phyloP scores from a whole-genome alignment of 495 filamentous ascomycete species.

The Evernia prunastri region DNA sequence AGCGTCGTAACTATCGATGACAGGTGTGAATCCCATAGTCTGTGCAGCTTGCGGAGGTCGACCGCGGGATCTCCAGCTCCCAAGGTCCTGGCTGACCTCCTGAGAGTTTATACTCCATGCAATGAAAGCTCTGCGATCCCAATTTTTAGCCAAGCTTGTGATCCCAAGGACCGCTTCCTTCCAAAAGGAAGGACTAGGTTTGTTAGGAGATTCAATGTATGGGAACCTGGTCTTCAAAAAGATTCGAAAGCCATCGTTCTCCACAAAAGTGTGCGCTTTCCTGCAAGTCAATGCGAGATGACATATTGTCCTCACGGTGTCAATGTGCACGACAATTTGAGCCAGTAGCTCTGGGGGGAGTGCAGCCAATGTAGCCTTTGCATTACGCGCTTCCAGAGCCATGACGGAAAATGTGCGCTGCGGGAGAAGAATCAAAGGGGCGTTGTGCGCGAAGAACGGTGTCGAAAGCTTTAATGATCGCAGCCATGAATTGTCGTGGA shows the following conservation, averaged over 20 bases:
- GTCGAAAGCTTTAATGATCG: background rate
- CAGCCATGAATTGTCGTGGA: background rate
- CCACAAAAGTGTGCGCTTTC: slow-evolving; percentile 43
- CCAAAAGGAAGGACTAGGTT: slow-evolving; percentile 33
- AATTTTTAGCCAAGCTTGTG: slow-evolving; percentile 52
- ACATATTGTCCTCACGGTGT: slow-evolving; percentile 44
- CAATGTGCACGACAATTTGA: slow-evolving; percentile 47
- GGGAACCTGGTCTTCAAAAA: slow-evolving; percentile 53
- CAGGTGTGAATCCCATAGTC: slow-evolving; percentile 58
- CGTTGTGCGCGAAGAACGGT: background rate
- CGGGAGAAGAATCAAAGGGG: background rate
- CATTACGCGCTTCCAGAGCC: background rate
- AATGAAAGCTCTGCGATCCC: slow-evolving; percentile 53
- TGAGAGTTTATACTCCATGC: slow-evolving; percentile 47
- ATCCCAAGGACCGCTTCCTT: slow-evolving; percentile 50
- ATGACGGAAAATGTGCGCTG: background rate
- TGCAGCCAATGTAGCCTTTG: slow-evolving; percentile 31
- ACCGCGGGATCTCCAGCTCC: background rate
- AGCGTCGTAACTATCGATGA: slow-evolving; percentile 54
- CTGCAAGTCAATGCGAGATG: slow-evolving; percentile 46
- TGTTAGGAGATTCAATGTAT: slow-evolving; percentile 25
- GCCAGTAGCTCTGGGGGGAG: slow-evolving; percentile 59
- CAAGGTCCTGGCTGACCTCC: background rate
- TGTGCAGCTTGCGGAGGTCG: slow-evolving; percentile 38
- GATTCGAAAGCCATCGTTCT: slow-evolving; percentile 51